Evolutionary conservation across 148 eudicot genomes (phyloP).

Genomic region (Pouteria glomerata): DNA sequence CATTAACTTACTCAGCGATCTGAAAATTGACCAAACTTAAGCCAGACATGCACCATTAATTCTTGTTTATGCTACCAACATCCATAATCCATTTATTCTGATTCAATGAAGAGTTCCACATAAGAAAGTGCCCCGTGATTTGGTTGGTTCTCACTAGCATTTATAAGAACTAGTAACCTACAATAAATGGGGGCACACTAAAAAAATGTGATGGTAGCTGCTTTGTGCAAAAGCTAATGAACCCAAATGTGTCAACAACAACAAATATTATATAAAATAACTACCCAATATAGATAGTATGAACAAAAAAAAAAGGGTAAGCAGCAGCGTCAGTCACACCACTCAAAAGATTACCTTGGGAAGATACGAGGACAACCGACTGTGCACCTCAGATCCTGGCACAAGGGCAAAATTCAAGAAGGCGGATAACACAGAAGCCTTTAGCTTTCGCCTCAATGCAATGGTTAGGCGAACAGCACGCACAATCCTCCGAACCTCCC

Average conservation of each 20-base stretch:
- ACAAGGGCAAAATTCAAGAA: conserved; percentile 66
- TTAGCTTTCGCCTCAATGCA: conserved; percentile 60
- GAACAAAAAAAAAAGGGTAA: not conserved
- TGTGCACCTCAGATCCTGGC: conserved; percentile 68
- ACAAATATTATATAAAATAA: not conserved
- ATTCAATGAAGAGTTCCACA: not conserved
- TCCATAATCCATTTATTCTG: not conserved
- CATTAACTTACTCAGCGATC: no score
- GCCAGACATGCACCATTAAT: not conserved
- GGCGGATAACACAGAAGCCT: conserved; percentile 43
- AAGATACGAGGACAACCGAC: conserved; percentile 53
- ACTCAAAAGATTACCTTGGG: conserved; percentile 57
- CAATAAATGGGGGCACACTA: no score
- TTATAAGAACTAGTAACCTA: not conserved
- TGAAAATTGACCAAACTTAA: no score
- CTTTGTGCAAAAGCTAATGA: no score
- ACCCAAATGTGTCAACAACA: no score
- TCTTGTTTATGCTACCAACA: not conserved
- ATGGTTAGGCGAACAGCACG: conserved; percentile 76
- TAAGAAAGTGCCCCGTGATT: not conserved
- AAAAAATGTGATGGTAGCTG: no score
- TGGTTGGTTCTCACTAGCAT: not conserved
- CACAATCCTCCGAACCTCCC: conserved; percentile 67
- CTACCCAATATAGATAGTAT: not conserved
- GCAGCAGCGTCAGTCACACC: not conserved